Conservation (phyloP, 257 asterid genomes). For the Capsicum chinense region DNA sequence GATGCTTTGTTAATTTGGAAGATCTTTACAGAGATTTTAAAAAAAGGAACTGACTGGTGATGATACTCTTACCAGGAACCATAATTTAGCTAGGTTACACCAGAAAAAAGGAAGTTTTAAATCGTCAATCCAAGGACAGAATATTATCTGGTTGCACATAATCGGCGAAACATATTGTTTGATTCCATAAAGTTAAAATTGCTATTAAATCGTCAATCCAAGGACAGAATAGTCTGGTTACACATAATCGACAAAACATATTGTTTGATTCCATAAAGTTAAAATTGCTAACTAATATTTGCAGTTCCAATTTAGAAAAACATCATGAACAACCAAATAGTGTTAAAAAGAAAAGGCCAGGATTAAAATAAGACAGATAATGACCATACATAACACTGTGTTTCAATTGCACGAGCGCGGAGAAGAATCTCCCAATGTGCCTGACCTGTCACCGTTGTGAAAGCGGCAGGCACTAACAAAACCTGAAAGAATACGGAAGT, state of each 20-base stretch:
- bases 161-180: neutral
- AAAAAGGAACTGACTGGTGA: neutral
- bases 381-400: slow-evolving; percentile 80
- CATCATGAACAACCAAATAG: neutral
- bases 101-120: neutral
- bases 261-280: neutral
- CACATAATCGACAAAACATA: neutral
- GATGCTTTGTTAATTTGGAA: too few species aligned
- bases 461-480: slow-evolving; percentile 87
- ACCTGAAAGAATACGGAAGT: slow-evolving; percentile 47
- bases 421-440: slow-evolving; percentile 98
- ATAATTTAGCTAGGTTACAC: neutral
- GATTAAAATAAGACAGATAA: neutral
- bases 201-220: neutral
- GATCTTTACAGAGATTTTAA: neutral
- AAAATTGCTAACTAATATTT: neutral
- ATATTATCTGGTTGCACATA: neutral
- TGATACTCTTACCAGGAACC: neutral
- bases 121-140: neutral
- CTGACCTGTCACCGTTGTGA: slow-evolving; percentile 79
- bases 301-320: neutral
- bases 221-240: neutral
- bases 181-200: neutral
- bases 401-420: slow-evolving; percentile 95
- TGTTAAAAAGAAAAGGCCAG: neutral